Conservation (phyloP, 495 filamentous ascomycete species). For the Polyplosphaeria fusca region DNA sequence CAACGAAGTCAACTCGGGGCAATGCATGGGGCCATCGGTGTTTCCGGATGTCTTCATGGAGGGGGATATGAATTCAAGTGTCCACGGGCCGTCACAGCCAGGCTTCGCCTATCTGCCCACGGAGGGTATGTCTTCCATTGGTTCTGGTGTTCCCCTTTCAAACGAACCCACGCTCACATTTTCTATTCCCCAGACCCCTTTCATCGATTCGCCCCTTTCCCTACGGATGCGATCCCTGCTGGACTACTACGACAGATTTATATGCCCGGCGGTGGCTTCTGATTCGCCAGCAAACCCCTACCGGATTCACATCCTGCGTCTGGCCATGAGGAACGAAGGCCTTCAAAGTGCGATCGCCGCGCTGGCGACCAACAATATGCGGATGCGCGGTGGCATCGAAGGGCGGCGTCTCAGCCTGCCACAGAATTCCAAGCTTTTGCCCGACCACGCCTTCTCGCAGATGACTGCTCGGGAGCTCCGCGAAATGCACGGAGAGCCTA, state of each 20-base stretch:
- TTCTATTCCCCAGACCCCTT: slow-evolving; percentile 34
- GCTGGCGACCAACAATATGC: slow-evolving; percentile 78
- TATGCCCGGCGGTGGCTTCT: slow-evolving; percentile 87
- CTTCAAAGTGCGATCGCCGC: slow-evolving; percentile 91
- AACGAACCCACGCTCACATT: slow-evolving; percentile 34
- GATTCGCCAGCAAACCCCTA: slow-evolving; percentile 84
- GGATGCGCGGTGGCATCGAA: slow-evolving; percentile 39
- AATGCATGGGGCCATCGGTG: slow-evolving; percentile 17
- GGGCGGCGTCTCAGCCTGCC: slow-evolving; percentile 30
- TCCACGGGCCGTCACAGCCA: slow-evolving; percentile 30
- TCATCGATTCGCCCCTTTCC: slow-evolving; percentile 38
- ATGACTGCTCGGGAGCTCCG: slow-evolving; percentile 41
- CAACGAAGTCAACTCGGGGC: slow-evolving; percentile 25
- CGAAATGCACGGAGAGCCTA: slow-evolving; percentile 35
- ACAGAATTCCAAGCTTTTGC: slow-evolving; percentile 25
- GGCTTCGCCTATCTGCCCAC: slow-evolving; percentile 28
- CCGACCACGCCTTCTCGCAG: slow-evolving; percentile 28
- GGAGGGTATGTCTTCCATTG: slow-evolving; percentile 37
- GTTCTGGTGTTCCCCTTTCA: slow-evolving; percentile 26
- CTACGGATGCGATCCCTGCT: slow-evolving; percentile 60
- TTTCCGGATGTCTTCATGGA: slow-evolving; percentile 31
- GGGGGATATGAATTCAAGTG: slow-evolving; percentile 25
- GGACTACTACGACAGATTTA: slow-evolving; percentile 80
- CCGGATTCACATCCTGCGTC: slow-evolving; percentile 73
- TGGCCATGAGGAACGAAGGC: slow-evolving; percentile 74